phyloP scores from a whole-genome alignment of 371 early-diverging fungal genomes.

The Cladochytrium tenue region DNA sequence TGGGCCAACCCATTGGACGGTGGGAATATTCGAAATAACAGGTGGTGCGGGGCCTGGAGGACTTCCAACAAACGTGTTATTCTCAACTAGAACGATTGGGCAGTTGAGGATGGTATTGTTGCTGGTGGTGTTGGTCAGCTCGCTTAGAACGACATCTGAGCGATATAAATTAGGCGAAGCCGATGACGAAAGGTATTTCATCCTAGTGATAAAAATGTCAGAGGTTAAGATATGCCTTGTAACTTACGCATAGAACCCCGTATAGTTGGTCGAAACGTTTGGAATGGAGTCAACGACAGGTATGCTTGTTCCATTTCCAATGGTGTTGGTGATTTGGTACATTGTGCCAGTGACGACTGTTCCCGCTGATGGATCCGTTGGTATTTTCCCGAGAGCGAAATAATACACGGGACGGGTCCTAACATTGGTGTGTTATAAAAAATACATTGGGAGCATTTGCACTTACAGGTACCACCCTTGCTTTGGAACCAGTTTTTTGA shows the following conservation, averaged over 20 bases:
- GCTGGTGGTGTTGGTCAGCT: background rate
- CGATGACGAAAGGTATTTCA: background rate
- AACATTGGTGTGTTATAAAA: background rate
- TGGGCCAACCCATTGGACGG: background rate
- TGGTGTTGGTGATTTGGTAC: background rate
- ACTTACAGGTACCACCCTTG: conserved; percentile 10
- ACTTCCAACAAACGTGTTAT: background rate
- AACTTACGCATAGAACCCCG: conserved; percentile 11
- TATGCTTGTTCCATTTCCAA: background rate
- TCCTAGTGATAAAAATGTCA: no score
- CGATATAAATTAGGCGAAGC: background rate
- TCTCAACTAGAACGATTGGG: conserved; percentile 1
- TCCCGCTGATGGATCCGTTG: background rate
- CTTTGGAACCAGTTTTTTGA: background rate
- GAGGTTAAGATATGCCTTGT: background rate
- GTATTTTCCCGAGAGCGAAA: conserved; percentile 1
- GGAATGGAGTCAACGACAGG: background rate
- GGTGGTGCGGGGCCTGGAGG: background rate
- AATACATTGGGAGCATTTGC: background rate
- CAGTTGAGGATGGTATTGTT: conserved; percentile 2
- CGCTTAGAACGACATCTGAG: background rate
- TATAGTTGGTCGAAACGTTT: conserved; percentile 5
- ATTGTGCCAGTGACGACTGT: background rate
- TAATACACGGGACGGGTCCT: background rate
- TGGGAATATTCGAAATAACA: background rate